phyloP scores from a whole-genome alignment of 257 asterid species.

The Prunella vulgaris region DNA sequence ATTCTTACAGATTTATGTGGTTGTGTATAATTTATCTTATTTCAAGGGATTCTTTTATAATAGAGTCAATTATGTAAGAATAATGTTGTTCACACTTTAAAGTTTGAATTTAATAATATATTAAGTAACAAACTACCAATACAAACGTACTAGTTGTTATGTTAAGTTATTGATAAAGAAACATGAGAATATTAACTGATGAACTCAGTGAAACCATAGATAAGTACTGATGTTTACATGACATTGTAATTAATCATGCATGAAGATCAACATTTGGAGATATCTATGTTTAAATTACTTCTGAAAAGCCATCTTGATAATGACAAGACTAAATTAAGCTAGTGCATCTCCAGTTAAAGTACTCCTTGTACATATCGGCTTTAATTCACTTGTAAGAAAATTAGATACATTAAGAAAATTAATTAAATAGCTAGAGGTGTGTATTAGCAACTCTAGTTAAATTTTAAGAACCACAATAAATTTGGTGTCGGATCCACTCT shows the following conservation, averaged over 20 bases:
- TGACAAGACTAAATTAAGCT: background rate
- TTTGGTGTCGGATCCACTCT: too few species aligned
- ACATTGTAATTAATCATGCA: background rate
- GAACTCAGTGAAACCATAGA: background rate
- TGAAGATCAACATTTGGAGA: background rate
- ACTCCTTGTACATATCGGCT: too few species aligned
- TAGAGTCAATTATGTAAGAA: too few species aligned
- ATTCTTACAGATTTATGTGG: too few species aligned
- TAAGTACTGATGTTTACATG: background rate
- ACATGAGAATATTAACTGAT: background rate
- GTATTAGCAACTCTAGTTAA: too few species aligned
- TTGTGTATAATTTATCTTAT: too few species aligned
- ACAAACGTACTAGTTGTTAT: background rate
- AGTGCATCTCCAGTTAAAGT: background rate
- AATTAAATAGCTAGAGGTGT: background rate
- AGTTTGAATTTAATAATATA: too few species aligned
- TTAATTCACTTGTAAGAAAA: background rate
- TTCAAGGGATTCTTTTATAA: too few species aligned
- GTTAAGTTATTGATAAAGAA: too few species aligned
- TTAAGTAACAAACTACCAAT: too few species aligned
- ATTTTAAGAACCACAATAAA: too few species aligned
- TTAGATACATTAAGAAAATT: background rate
- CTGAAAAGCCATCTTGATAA: background rate
- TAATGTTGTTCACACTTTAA: too few species aligned
- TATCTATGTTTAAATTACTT: background rate